Percentiles rank a stretch among this genome's conserved stretches.
Conservation (phyloP, 345 rosid species). For the Salix suchowensis region DNA sequence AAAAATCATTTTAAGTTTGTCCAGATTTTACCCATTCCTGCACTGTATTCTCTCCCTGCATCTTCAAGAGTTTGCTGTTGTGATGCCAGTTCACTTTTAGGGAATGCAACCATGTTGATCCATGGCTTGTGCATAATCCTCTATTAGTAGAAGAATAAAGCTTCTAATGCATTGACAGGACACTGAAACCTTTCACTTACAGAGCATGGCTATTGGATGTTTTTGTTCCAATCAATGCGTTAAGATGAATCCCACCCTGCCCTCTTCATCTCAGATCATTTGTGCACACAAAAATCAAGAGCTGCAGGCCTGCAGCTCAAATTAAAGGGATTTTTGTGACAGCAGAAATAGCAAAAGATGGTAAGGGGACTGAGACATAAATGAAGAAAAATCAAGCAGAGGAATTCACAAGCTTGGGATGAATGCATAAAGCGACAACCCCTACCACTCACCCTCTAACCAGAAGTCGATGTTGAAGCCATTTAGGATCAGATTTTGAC, state of each 20-base stretch:
- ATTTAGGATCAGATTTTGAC: background rate
- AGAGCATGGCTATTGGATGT: background rate
- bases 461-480: background rate
- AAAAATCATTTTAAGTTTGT: background rate
- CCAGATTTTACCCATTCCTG: background rate
- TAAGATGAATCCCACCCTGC: background rate
- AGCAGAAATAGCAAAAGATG: background rate
- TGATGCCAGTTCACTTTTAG: background rate
- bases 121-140: background rate
- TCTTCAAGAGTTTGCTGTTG: background rate
- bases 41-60: background rate
- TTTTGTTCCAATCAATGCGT: background rate
- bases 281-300: background rate
- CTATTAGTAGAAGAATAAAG: background rate
- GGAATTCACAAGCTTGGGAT: background rate
- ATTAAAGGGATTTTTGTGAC: background rate
- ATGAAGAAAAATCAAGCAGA: background rate
- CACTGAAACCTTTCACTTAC: background rate
- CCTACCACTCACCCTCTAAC: background rate
- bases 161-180: background rate
- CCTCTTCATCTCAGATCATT: background rate
- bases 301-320: background rate
- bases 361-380: background rate
- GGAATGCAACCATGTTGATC: background rate
- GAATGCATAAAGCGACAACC: background rate